Evolutionary conservation across 768 basidiomycete species (phyloP).

Genomic region (Hydnum rufescens): DNA sequence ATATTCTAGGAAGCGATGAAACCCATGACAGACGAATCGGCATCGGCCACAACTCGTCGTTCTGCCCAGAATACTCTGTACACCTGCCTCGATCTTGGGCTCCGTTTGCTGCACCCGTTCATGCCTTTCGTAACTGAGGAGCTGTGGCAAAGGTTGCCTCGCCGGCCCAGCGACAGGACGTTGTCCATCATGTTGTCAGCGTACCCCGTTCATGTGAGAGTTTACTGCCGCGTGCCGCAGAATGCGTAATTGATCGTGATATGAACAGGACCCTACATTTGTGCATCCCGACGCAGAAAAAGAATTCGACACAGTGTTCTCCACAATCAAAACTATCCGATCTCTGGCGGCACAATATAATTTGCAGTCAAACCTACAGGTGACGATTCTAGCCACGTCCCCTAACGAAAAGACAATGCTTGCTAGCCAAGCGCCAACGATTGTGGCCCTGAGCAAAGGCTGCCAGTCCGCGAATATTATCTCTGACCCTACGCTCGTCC

Average conservation of each 20-base stretch:
- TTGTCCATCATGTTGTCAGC: conserved; percentile 78
- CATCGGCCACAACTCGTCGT: conserved; percentile 35
- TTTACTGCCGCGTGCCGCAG: background rate
- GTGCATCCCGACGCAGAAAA: conserved; percentile 55
- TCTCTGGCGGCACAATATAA: conserved; percentile 81
- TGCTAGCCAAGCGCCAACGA: conserved; percentile 50
- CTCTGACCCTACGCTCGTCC: conserved; percentile 42
- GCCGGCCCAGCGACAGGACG: conserved; percentile 60
- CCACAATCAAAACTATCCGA: conserved; percentile 55
- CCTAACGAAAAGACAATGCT: conserved; percentile 48
- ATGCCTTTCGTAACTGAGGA: conserved; percentile 99
- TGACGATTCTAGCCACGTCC: conserved; percentile 63
- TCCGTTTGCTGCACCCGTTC: conserved; percentile 85
- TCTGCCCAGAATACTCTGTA: conserved; percentile 95
- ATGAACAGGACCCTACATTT: conserved; percentile 34
- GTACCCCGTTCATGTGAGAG: conserved; percentile 61
- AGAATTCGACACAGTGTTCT: conserved; percentile 72
- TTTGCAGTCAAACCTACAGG: conserved; percentile 65
- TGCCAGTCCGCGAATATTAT: conserved; percentile 60
- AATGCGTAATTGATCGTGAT: background rate
- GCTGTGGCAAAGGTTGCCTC: conserved; percentile 88
- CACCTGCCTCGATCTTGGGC: conserved; percentile 78
- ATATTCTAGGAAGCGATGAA: conserved; percentile 83
- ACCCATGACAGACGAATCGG: conserved; percentile 75
- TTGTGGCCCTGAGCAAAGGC: conserved; percentile 71